Conservation (phyloP, 164 flowering plant genomes). For the Warburgia ugandensis region DNA sequence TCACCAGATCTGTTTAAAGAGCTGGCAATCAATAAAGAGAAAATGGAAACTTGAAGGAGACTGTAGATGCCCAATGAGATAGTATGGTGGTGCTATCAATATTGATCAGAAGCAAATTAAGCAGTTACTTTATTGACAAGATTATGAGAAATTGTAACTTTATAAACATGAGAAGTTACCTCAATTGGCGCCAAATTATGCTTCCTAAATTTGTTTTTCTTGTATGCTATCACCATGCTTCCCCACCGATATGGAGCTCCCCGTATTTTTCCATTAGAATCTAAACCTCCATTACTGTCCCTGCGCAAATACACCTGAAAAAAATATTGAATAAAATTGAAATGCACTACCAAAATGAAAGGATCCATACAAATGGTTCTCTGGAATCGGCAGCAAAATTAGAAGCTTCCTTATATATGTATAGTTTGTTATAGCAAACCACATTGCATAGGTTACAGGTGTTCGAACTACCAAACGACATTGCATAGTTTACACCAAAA, state of each 20-base stretch:
- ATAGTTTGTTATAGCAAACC: too few species aligned
- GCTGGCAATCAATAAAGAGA: too few species aligned
- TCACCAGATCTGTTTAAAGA: too few species aligned
- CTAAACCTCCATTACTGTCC: conserved; percentile 57
- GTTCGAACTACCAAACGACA: too few species aligned
- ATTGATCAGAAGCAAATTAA: background rate
- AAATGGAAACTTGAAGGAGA: too few species aligned
- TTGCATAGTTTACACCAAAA: too few species aligned
- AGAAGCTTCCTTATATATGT: too few species aligned
- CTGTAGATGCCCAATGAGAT: too few species aligned
- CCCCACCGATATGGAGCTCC: conserved; percentile 98
- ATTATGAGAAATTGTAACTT: background rate
- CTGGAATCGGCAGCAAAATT: too few species aligned
- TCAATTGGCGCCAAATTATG: conserved; percentile 67
- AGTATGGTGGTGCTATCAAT: too few species aligned
- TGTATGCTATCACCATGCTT: conserved; percentile 89
- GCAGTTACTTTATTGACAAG: background rate
- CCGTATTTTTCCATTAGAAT: conserved; percentile 70
- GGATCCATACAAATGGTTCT: too few species aligned
- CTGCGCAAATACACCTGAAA: conserved; percentile 82
- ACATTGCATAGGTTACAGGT: too few species aligned
- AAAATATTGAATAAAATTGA: conserved; percentile 21
- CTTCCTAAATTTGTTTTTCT: conserved; percentile 67
- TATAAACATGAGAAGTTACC: conserved; percentile 28
- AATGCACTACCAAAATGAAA: background rate